A percentile compares a stretch with the other conserved stretches of the same genome.
These are phyloP conservation scores for Stachybotrys chartarum DNA, from an alignment of 2,329 filamentous ascomycete species.

Conservation along the genomic window DNA sequence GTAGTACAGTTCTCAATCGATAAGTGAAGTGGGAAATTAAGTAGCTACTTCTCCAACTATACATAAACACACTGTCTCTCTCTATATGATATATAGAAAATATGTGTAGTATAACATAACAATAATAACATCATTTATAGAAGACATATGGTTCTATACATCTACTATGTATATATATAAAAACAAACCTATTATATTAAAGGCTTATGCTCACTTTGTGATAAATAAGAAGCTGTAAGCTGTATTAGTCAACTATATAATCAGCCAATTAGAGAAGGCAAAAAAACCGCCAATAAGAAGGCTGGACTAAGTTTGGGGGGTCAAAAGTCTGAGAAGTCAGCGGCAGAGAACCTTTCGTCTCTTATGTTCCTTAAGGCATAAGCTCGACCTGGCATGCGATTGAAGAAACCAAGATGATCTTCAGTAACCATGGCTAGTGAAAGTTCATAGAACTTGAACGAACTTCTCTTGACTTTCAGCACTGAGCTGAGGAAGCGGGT, in stretches of 20 bases:
- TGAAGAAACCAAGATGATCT: no score
- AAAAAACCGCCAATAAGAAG: background rate
- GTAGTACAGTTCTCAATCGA: no score
- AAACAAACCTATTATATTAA: background rate
- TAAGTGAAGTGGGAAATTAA: no score
- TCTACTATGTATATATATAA: background rate
- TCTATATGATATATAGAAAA: conserved; percentile 1
- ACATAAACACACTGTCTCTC: no score
- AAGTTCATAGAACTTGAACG: no score
- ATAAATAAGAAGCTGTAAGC: background rate
- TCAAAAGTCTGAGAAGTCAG: background rate
- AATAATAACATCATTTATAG: conserved; percentile 5
- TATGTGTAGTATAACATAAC: conserved; percentile 5
- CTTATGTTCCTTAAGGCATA: no score
- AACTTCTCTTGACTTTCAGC: no score
- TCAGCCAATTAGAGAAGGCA: background rate
- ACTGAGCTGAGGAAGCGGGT: no score
- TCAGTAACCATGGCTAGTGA: no score
- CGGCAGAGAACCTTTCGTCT: no score
- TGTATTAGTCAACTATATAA: background rate
- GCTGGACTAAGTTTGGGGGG: background rate
- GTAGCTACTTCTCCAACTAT: no score
- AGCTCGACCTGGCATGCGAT: no score
- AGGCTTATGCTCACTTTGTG: background rate
- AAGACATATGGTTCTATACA: background rate